Base-by-base conservation (phyloP, 768 basidiomycete species). In the Kwoniella dendrophila region DNA sequence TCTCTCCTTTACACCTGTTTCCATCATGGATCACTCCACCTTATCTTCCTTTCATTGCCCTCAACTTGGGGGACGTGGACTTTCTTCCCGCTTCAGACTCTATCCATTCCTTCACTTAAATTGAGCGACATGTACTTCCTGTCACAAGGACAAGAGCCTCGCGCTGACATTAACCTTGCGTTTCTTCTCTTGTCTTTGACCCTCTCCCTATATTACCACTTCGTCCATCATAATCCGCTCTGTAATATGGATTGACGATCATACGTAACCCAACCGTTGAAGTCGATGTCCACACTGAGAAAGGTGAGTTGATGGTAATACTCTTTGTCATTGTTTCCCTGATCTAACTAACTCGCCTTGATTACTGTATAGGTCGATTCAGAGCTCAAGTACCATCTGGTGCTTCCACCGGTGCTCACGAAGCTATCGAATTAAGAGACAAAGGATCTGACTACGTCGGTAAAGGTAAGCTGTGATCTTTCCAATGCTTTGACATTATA, bases 351-450 rank as follows among this genome's bases (percentile, higher is more conserved):
- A 50, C 12, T 50, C 24, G 26, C 7, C 24, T 16, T 50, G 3
- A 44, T 24, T 20, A 7, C 43, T 53, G 16, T 3, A 20, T 63
- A 95, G 94, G 94, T 63, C 88, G 86, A 68, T 98, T 87, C 88
- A 88, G 92, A 63, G 90, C 92, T 63, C 86, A 91, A 66, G 96
- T 99, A 44, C 96, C 96, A 44, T 97, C 95, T 62, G 96, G 96
- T 80, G 96, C 96, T 43, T 99, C 96, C 60, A 98, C 96, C 55
- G 96, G 96, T 83, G 83, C 90, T 69, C 92, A 99, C 80, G 96
- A 99, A 81, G 96, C 96, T 66, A 92, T 97, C 70, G 96, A 99
- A 82, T 90, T 99, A 81, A 92, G 96, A 71, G 96, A 99, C 81
- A 89, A 88, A 67, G 94, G 92, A 83, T 96, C 96, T 82, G 86